Percentiles rank a stretch among this genome's conserved stretches.
Conservation (phyloP, 2,329 filamentous ascomycete genomes). For the Emericellopsis cladophorae region DNA sequence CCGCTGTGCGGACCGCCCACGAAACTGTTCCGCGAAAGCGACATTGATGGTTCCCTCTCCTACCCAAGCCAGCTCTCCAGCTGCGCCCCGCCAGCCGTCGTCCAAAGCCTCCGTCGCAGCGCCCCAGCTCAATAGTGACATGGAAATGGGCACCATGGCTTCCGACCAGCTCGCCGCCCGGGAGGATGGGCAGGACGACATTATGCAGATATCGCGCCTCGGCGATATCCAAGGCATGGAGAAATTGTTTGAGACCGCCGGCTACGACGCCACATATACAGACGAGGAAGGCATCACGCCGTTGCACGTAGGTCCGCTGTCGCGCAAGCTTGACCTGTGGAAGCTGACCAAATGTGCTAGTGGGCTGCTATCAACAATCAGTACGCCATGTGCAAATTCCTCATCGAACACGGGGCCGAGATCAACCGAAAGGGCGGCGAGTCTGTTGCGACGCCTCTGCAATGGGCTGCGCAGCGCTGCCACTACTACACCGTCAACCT, state of each 20-base stretch:
- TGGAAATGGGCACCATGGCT: conserved; percentile 40
- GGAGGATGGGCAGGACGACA: conserved; percentile 48
- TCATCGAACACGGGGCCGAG: conserved; percentile 73
- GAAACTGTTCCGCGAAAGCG: background rate
- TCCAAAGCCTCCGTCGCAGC: conserved; percentile 39
- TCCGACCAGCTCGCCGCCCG: conserved; percentile 9
- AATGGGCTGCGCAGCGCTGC: conserved; percentile 94
- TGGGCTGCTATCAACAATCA: conserved; percentile 99
- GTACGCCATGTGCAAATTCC: conserved; percentile 91
- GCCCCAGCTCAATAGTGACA: conserved; percentile 43
- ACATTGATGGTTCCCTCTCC: conserved; percentile 3
- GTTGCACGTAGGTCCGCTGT: conserved; percentile 58
- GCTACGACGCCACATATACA: conserved; percentile 67
- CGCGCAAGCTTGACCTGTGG: background rate
- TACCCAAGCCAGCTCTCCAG: conserved; percentile 1
- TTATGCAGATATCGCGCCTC: conserved; percentile 88
- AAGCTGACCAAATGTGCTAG: conserved; percentile 30
- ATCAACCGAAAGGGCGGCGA: conserved; percentile 95
- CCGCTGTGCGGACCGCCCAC: background rate
- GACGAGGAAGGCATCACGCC: conserved; percentile 94
- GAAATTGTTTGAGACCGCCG: conserved; percentile 74
- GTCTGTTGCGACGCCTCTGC: conserved; percentile 81
- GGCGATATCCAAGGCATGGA: conserved; percentile 82
- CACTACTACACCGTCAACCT: conserved; percentile 95
- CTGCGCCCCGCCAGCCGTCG: conserved; percentile 37